A percentile compares a stretch with the other conserved stretches of the same genome.
phyloP scores from a whole-genome alignment of 352 stramenopile genomes.

The Phytophthora citricola region DNA sequence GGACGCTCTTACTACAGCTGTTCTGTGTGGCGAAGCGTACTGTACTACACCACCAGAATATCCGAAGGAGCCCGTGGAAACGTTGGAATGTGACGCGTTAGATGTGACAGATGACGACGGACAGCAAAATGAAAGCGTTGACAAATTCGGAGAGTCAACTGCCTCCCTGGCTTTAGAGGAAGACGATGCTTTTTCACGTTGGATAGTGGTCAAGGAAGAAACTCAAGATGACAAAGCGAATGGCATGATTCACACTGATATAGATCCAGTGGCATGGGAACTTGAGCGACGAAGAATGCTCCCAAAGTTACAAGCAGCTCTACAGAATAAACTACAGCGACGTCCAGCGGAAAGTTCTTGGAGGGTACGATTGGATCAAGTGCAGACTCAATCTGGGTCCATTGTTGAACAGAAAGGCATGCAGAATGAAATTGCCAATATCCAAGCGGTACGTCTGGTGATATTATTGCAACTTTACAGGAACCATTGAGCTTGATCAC shows the following conservation, averaged over 20 bases:
- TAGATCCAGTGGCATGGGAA: slow-evolving; percentile 51
- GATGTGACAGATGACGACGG: slow-evolving; percentile 52
- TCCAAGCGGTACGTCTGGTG: slow-evolving; percentile 33
- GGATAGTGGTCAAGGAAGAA: slow-evolving; percentile 53
- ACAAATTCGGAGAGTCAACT: slow-evolving; percentile 43
- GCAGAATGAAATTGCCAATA: slow-evolving; percentile 24
- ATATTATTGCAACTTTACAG: background rate
- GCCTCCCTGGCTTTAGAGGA: slow-evolving; percentile 30
- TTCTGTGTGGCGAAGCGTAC: slow-evolving; percentile 28
- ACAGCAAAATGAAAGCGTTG: slow-evolving; percentile 13
- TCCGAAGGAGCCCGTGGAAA: slow-evolving; percentile 50
- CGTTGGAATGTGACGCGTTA: slow-evolving; percentile 49
- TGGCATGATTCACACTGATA: slow-evolving; percentile 48
- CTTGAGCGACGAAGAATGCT: slow-evolving; percentile 45
- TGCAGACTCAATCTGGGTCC: slow-evolving; percentile 28
- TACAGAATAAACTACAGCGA: slow-evolving; percentile 30
- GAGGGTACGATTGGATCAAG: slow-evolving; percentile 36
- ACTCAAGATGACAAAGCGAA: slow-evolving; percentile 19
- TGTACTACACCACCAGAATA: slow-evolving; percentile 38
- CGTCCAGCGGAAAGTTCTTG: slow-evolving; percentile 35
- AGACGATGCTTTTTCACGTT: slow-evolving; percentile 47
- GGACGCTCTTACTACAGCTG: slow-evolving; percentile 49
- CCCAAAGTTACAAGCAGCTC: slow-evolving; percentile 38
- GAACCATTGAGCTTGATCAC: background rate
- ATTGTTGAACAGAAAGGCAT: slow-evolving; percentile 18